phyloP scores from a whole-genome alignment of 2,329 filamentous ascomycete genomes.

The Cladosporium sp. region DNA sequence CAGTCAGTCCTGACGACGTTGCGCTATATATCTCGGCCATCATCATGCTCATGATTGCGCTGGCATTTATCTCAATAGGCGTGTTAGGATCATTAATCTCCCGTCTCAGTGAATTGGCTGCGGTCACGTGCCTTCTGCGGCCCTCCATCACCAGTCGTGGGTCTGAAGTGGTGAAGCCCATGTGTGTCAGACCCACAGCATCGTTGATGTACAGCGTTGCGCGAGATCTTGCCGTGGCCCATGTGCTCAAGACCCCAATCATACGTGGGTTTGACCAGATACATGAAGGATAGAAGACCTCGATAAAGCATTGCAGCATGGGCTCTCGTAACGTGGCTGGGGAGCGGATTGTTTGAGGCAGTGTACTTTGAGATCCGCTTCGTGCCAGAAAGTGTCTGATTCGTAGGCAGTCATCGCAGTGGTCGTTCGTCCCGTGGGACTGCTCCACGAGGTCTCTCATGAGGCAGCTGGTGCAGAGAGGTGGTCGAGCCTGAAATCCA shows the following conservation, averaged over 20 bases:
- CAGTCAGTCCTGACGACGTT: neutral
- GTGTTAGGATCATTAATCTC: neutral
- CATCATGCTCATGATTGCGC: neutral
- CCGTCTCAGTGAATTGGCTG: neutral
- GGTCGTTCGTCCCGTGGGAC: neutral
- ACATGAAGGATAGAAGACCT: neutral
- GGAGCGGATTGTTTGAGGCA: neutral
- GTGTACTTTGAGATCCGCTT: neutral
- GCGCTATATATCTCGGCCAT: neutral
- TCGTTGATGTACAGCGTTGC: neutral
- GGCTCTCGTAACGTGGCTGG: neutral
- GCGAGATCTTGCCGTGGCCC: neutral
- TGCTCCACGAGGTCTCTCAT: neutral
- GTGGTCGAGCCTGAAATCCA: neutral
- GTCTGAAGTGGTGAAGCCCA: neutral
- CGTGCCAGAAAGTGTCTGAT: neutral
- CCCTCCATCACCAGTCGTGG: neutral
- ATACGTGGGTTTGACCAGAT: neutral
- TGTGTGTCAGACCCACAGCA: neutral
- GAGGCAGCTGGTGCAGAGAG: neutral
- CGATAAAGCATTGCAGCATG: neutral
- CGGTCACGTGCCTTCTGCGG: neutral
- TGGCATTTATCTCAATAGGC: neutral
- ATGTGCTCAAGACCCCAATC: neutral
- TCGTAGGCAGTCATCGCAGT: neutral